Percentiles rank a stretch among this genome's conserved stretches.
Conservation (phyloP, 2,329 filamentous ascomycete genomes). For the Triangularia verruculosa region DNA sequence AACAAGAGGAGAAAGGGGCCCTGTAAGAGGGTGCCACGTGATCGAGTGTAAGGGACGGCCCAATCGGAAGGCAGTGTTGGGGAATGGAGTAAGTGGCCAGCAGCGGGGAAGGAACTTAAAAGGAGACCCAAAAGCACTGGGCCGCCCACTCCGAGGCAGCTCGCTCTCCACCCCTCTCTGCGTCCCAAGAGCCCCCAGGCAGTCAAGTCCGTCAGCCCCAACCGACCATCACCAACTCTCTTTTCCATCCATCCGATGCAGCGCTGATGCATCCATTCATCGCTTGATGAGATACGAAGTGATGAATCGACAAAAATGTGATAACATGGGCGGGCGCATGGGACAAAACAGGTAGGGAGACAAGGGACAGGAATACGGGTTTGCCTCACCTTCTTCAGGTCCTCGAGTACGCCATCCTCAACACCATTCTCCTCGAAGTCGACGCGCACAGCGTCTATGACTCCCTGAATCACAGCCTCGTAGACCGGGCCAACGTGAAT, state of each 20-base stretch:
- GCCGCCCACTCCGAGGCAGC: constrained; percentile 44
- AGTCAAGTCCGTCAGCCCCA: constrained; percentile 10
- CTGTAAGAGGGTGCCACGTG: constrained; percentile 23
- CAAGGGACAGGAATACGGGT: constrained; percentile 15
- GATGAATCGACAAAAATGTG: not conserved
- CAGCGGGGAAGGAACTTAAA: constrained; percentile 43
- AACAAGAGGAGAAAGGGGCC: not conserved
- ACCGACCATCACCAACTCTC: not conserved
- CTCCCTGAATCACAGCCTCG: constrained; percentile 72
- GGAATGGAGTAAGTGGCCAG: constrained; percentile 22
- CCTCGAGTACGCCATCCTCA: constrained; percentile 79
- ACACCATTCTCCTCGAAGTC: constrained; percentile 98
- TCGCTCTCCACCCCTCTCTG: constrained; percentile 39
- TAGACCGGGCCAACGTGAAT: constrained; percentile 72
- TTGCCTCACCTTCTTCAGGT: constrained; percentile 77
- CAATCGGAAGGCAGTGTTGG: constrained; percentile 28
- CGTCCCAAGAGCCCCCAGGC: constrained; percentile 27
- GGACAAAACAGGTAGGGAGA: constrained; percentile 6
- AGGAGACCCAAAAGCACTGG: constrained; percentile 53
- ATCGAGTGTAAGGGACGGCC: constrained; percentile 17
- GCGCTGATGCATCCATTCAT: not conserved
- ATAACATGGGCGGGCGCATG: not conserved
- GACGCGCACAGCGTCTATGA: constrained; percentile 86
- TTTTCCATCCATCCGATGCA: not conserved
- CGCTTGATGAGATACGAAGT: not conserved